Base-by-base conservation (phyloP, 306 rosid species). In the Geum urbanum region DNA sequence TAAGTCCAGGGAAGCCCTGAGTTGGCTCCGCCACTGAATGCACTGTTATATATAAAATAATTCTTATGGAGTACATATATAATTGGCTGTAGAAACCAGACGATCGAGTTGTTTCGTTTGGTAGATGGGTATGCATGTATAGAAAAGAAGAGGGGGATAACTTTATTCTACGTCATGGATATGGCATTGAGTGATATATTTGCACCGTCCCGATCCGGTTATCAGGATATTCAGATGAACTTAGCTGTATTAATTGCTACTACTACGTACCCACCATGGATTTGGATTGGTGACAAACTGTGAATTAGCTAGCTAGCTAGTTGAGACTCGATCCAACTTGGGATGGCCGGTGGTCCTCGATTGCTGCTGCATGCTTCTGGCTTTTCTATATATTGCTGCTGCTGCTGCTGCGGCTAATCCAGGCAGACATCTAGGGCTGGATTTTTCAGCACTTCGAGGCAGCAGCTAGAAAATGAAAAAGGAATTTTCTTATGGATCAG, bases 401-500 rank as follows among this genome's bases (percentile, higher is more conserved):
- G 56, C 54, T 49, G 53, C 41, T 53, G 22, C 47, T 62, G 62
- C 41, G 41, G 63, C 18, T 32, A 40, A 8, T 51, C n/a, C 5
- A 8, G 70, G 14, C 22, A 32, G 20, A 59, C 47, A 13, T 14
- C 14, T 41, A 2, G 47, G 67, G 60, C 70, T 15, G 37, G 60
- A 52, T 47, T 74, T 27, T 88, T 77, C 32, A 79, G 83, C 82
- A 70, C 47, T 82, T 78, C 85, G 77, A 86, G 87, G 55, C 48
- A n/a, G n/a, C n/a, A n/a, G n/a, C n/a, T n/a, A 71, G 3, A 49
- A 53, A 27, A 27, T 27, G 9, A 41, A 51, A 8, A 39, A 15
- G 20, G 7, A 32, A 64, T n/a, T 35, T 13, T 43, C 64, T 2
- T 68, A 67, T 41, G n/a, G n/a, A n/a, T n/a, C n/a, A n/a, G n/a